phyloP scores from a whole-genome alignment of 2,329 filamentous ascomycete species.

The Akanthomyces muscarius region DNA sequence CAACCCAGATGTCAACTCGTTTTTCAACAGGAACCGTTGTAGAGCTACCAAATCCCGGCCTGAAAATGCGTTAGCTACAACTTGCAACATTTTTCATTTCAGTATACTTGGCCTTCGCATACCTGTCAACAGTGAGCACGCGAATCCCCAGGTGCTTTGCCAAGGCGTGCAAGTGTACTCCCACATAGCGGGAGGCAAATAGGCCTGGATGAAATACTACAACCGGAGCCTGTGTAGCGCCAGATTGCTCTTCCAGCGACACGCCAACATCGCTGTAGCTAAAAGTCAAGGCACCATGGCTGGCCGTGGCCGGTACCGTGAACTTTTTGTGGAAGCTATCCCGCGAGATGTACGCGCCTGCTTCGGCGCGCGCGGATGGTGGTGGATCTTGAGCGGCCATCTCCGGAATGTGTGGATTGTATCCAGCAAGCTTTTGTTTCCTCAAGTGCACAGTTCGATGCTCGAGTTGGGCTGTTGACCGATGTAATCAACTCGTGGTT shows the following conservation, averaged over 20 bases:
- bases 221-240: conserved; percentile 21
- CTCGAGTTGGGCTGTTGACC: background rate
- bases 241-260: background rate
- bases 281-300: conserved; percentile 23
- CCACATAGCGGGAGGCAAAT: conserved; percentile 27
- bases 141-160: conserved; percentile 30
- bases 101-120: background rate
- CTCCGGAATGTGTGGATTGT: background rate
- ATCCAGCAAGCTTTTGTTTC: background rate
- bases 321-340: conserved; percentile 26
- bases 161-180: conserved; percentile 30
- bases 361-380: conserved; percentile 5
- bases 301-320: conserved; percentile 23
- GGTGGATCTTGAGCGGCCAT: conserved; percentile 6
- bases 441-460: background rate
- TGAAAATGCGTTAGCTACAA: conserved; percentile 21
- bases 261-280: conserved; percentile 29
- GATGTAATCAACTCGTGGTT: background rate
- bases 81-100: conserved; percentile 6
- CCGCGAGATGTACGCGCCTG: conserved; percentile 22
- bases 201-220: conserved; percentile 30
- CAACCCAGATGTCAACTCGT: conserved; percentile 25
- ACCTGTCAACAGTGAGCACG: conserved; percentile 31
- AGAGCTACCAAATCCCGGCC: conserved; percentile 27
- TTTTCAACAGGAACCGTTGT: conserved; percentile 20